Conservation (phyloP, 345 rosid genomes). For the Ceriops zippeliana region DNA sequence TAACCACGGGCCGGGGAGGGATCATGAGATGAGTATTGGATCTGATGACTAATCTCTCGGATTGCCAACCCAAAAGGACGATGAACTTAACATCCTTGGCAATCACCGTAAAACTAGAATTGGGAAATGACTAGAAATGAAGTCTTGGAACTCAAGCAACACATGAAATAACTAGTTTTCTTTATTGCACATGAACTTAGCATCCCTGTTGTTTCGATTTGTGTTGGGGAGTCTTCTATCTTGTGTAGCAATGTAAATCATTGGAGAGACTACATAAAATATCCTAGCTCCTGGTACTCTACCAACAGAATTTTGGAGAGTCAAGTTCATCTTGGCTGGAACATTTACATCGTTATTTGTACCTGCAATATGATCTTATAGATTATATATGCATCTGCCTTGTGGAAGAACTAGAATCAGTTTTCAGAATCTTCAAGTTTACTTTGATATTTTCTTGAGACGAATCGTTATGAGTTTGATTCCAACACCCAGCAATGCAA, state of each 20-base stretch:
- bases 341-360: not conserved
- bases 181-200: not conserved
- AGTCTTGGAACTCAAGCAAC: slow-evolving; percentile 15
- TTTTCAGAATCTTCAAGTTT: not conserved
- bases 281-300: not conserved
- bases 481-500: too few species aligned
- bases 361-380: slow-evolving; percentile 1
- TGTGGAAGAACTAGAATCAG: not conserved
- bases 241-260: not conserved
- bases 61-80: slow-evolving; percentile 61
- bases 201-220: not conserved
- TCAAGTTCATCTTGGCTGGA: not conserved
- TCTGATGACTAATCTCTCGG: slow-evolving; percentile 52
- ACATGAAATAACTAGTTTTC: not conserved
- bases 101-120: not conserved
- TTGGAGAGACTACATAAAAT: not conserved
- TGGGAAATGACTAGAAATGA: not conserved
- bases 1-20: slow-evolving; percentile 30
- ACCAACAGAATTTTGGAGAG: not conserved
- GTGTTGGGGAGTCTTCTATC: not conserved
- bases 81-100: slow-evolving; percentile 17
- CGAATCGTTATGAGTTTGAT: too few species aligned
- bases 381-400: not conserved
- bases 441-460: too few species aligned
- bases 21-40: slow-evolving; percentile 24